Base-by-base conservation (phyloP, 2,329 filamentous ascomycete genomes). In the Laburnicola sp. region DNA sequence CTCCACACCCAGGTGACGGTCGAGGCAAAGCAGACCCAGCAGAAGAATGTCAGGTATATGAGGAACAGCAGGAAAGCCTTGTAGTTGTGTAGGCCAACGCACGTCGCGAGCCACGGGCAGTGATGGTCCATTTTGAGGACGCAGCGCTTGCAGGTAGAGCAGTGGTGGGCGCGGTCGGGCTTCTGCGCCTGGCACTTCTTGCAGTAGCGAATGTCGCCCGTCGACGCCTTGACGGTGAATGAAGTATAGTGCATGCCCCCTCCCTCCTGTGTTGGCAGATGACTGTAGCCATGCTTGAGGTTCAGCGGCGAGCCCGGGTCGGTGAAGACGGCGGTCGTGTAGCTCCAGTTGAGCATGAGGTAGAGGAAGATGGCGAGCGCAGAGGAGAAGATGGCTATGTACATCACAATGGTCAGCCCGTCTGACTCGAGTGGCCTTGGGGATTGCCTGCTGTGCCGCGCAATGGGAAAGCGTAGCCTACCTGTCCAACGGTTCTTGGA, bases 51-150 rank as follows among this genome's bases (percentile, higher is more conserved):
- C 0, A 89, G 91, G 72, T 99, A 97, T 50, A 92, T 82, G 25
- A 99, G 80, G 72, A 97, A 99, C 2, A 97, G 81, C 46, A 99
- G 73, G 70, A 99, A 99, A 0, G 92, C 82, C 76, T 99, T 99
- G 80, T 97, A 95, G 75, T 99, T 99, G 68, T 85, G 85, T 58
- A 99, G 78, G 21, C 94, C 94, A 53, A 99, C 89, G 73, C 94
- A 99, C 3, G 91, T 96, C 26, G 94, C 93, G 43, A 99, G 82
- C 94, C 94, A 99, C 11, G 94, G 94, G 72, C 94, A 99, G 76
- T 99, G 94, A 73, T 99, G 94, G 71, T 99, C 94, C 94, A 99
- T 99, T 80, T 99, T 99, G 72, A 99, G 80, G 25, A 99, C 92
- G 72, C 94, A 99, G 66, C 88, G 87, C 61, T 87, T 85, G 76